These are phyloP conservation scores for Oidium heveae DNA, from an alignment of 2,329 filamentous ascomycete species.

Conservation along the genomic window DNA sequence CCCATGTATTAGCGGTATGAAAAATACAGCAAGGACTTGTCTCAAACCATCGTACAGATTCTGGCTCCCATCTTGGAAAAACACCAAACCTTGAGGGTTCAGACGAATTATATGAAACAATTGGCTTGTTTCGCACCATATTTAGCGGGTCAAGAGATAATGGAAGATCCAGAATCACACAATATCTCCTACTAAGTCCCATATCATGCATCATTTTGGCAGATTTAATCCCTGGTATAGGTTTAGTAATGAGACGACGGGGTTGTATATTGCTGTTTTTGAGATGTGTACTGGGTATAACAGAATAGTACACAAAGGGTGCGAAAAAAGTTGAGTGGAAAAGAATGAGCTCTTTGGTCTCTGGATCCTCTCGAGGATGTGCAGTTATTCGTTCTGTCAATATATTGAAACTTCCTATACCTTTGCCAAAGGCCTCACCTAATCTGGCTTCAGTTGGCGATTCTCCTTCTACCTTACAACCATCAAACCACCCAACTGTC, in stretches of 20 bases:
- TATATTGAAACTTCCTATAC: conserved; percentile 27
- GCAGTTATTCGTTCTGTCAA: conserved; percentile 49
- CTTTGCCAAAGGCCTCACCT: conserved; percentile 24
- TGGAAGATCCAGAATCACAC: conserved; percentile 44
- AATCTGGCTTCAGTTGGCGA: conserved; percentile 16
- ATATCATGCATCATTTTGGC: conserved; percentile 60
- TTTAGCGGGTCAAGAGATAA: conserved; percentile 39
- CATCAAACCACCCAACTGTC: conserved; percentile 48
- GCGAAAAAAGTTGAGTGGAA: conserved; percentile 40
- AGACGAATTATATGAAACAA: conserved; percentile 32
- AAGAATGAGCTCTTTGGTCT: conserved; percentile 37
- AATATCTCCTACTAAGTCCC: conserved; percentile 35
- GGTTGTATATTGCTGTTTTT: conserved; percentile 10
- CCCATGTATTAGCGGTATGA: conserved; percentile 49
- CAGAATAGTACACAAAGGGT: conserved; percentile 43
- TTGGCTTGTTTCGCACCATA: conserved; percentile 26
- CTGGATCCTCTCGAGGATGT: conserved; percentile 40
- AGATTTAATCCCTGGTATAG: conserved; percentile 33
- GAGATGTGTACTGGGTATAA: conserved; percentile 19
- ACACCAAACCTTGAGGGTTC: conserved; percentile 37
- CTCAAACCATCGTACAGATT: conserved; percentile 37
- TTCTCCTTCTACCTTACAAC: conserved; percentile 27
- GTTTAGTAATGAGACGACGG: conserved; percentile 20
- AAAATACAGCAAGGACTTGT: conserved; percentile 44
- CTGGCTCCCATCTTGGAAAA: conserved; percentile 34